These are phyloP conservation scores for Talaromyces sp. DNA, from an alignment of 2,329 filamentous ascomycete genomes.

Conservation along the genomic window DNA sequence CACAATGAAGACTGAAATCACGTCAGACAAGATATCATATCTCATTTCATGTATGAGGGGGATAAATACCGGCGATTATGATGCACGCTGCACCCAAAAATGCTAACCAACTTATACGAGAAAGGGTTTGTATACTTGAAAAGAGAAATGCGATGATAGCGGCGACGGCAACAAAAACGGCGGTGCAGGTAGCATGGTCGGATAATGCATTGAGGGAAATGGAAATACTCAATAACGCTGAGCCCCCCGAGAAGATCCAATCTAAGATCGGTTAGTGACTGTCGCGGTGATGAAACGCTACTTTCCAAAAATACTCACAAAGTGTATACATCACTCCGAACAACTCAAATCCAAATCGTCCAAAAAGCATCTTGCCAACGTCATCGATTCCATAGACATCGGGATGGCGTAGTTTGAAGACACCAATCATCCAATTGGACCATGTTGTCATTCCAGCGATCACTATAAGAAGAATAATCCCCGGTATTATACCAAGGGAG, in stretches of 20 bases:
- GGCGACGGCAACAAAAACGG: conserved; percentile 26
- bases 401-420: conserved; percentile 2
- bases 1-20: conserved; percentile 25
- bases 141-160: conserved; percentile 24
- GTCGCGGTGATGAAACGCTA: no score
- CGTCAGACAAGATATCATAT: not conserved
- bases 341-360: not conserved
- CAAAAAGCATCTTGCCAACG: conserved; percentile 7
- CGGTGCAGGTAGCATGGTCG: conserved; percentile 34
- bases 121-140: conserved; percentile 38
- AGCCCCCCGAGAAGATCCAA: conserved; percentile 40
- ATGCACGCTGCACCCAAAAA: conserved; percentile 31
- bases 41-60: conserved; percentile 18
- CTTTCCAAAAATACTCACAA: conserved; percentile 5
- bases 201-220: conserved; percentile 47
- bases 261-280: no score
- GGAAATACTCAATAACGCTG: conserved; percentile 47
- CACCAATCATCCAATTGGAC: conserved; percentile 6
- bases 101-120: conserved; percentile 37
- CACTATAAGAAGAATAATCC: conserved; percentile 2
- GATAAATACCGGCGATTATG: conserved; percentile 19
- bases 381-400: conserved; percentile 7
- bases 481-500: conserved; percentile 4
- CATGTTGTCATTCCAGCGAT: conserved; percentile 9
- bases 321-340: conserved; percentile 1